Conservation (phyloP, 2,329 filamentous ascomycete species). For the Trematosphaeria pertusa region DNA sequence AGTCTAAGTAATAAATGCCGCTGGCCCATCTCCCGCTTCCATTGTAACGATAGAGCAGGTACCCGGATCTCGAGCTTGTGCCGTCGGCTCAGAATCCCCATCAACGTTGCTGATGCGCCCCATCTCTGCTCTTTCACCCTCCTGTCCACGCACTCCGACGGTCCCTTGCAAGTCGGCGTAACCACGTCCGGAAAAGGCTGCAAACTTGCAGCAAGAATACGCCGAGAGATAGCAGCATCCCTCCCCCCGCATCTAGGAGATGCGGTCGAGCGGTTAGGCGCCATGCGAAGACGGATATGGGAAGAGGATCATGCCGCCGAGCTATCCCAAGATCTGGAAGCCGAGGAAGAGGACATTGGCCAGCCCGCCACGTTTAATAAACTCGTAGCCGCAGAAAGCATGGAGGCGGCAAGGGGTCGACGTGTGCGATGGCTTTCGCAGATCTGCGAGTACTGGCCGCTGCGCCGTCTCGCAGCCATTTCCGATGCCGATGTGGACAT, state of each 20-base stretch:
- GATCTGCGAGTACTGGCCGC: constrained; percentile 98
- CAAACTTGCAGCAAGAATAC: constrained; percentile 88
- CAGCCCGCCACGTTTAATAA: constrained; percentile 86
- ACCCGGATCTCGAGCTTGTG: constrained; percentile 77
- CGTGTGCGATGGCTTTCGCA: constrained; percentile 93
- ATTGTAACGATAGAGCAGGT: constrained; percentile 52
- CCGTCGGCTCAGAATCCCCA: constrained; percentile 79
- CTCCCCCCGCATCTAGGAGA: constrained; percentile 77
- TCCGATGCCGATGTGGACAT: constrained; percentile 78
- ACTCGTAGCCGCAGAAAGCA: constrained; percentile 76
- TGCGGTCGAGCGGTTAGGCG: constrained; percentile 80
- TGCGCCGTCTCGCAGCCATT: constrained; percentile 80
- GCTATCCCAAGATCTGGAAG: constrained; percentile 52
- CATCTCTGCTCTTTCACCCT: constrained; percentile 88
- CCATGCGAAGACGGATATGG: constrained; percentile 49
- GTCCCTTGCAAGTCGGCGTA: constrained; percentile 91
- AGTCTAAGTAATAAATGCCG: constrained; percentile 50
- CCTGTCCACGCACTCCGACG: constrained; percentile 86
- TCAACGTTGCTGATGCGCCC: constrained; percentile 91
- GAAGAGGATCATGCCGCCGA: constrained; percentile 60
- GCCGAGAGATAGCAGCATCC: constrained; percentile 82
- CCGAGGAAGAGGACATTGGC: constrained; percentile 69
- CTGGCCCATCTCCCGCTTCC: background rate
- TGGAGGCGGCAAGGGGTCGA: constrained; percentile 75
- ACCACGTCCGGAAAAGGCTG: constrained; percentile 95